Evolutionary conservation across 345 rosid species (phyloP), one percentile per base, ranked within the genome.

Genomic region (Aquilaria sinensis): DNA sequence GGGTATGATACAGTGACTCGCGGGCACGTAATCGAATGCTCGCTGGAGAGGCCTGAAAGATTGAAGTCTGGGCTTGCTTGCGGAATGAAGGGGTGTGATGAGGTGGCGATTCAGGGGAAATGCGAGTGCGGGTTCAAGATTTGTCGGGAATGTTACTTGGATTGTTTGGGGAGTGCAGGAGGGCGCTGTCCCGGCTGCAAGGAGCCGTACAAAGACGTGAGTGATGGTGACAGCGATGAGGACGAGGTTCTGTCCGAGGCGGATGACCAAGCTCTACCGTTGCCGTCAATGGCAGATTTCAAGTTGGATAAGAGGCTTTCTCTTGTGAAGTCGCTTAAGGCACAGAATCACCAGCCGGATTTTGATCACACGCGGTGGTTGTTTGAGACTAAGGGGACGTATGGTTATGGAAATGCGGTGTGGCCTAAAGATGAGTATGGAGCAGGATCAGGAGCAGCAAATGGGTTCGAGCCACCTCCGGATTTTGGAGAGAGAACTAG

Each of bases 391-490:
- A 88, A 85, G 69, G 95, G 89, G 14, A 88, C 95, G 65, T 88
- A 88, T 52, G 89, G 95, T 2, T 88, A 88, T 65, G 89, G 95
- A 4, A 88, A 85, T 43, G 95, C 95, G 0, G 80, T 88, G 70
- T 85, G 95, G 91, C 95, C 89, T 65, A 88, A 88, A 72, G 89
- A 88, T 63, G 88, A 82, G n/a, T 81, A 79, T 74, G 94, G 85
- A 12, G 77, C 59, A 43, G 88, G 86, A 48, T 70, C 79, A 7
- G 83, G 83, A 64, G 80, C 61, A 57, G 71, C 13, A 23, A 86
- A 84, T 70, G 95, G 83, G 56, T 83, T 78, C 58, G 95, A 88
- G 53, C 78, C 66, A 23, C 91, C 91, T 30, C 91, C 91, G 0
- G 86, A 88, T 58, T 88, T 85, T 61, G 83, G 80, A 8, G 89